Conservation (phyloP, 1,284 basidiomycete species). For the Exsudoporus floridanus region DNA sequence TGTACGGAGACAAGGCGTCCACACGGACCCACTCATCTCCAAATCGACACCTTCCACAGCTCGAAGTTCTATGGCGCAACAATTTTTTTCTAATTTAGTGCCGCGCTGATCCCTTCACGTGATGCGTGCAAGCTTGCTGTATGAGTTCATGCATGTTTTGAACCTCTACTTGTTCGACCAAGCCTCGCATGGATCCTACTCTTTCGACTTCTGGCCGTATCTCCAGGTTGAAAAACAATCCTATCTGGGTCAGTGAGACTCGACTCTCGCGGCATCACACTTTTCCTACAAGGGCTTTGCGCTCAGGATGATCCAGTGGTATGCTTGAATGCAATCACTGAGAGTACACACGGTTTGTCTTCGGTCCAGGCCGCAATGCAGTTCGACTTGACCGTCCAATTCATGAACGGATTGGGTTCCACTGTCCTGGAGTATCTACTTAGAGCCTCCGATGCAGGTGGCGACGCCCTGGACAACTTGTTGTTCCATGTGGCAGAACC, state of each 20-base stretch:
- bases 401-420: conserved; percentile 45
- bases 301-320: conserved; percentile 32
- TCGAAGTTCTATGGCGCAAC: not conserved
- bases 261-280: conserved; percentile 10
- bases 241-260: conserved; percentile 20
- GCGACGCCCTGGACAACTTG: conserved; percentile 30
- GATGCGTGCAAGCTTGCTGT: not conserved
- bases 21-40: not conserved
- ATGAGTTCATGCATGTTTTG: not conserved
- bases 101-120: conserved; percentile 1
- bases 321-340: conserved; percentile 14
- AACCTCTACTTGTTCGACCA: not conserved
- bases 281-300: conserved; percentile 53
- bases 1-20: not conserved
- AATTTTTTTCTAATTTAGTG: not conserved
- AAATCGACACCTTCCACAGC: not conserved
- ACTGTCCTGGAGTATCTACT: conserved; percentile 42
- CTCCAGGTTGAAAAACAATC: conserved; percentile 20
- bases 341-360: conserved; percentile 25
- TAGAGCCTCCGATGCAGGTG: conserved; percentile 36
- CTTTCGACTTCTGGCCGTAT: conserved; percentile 1
- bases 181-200: conserved; percentile 4
- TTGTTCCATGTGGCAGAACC: conserved; percentile 49
- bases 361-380: conserved; percentile 18
- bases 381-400: conserved; percentile 30